Evolutionary conservation across 2,329 filamentous ascomycete genomes (phyloP), one percentile per base, ranked within the genome.

Genomic region (Fusarium guadeloupense): DNA sequence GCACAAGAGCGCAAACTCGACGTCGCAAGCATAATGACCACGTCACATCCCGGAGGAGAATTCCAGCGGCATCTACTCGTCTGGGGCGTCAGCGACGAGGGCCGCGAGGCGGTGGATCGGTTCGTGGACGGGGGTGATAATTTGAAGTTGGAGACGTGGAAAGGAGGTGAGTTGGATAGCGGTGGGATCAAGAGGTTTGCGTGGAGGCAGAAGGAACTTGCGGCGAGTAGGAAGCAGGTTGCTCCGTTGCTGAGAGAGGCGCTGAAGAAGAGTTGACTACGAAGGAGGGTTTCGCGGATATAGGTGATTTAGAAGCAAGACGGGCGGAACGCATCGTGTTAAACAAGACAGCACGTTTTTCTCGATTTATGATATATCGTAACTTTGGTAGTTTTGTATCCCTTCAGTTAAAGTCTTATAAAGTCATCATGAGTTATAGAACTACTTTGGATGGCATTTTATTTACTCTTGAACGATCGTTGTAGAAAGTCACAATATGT

Each of bases 61-160:
- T 91, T 93, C 59, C 78, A 79, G 62, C 78, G 91, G 44, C 85
- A 95, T 69, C 71, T 93, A 31, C 75, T 94, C 6, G 75, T 93
- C 0, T 89, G 89, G 84, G 88, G 83, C 0, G 69, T 85, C 2
- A 83, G 79, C 21, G 76, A 80, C 1, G 71, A 72, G 5, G 87
- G 82, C 0, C 76, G 77, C 0, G 67, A 73, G 5, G 85, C 83
- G 1, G 83, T 83, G 14, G 76, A 81, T 69, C 74, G 71, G 14
- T 94, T 94, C 67, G 79, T 69, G 17, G 69, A 74, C 8, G 69
- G 71, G 8, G 77, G 79, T 6, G 79, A 80, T 13, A 78, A 78
- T 53, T 72, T 95, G 61, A 77, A 82, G 19, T 72, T 95, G 30
- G 76, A 82, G 67, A 69, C 73, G 1, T 91, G 85, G 83, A 70